Percentiles rank a stretch among this genome's conserved stretches.
Conservation (phyloP, 129 eudicot genomes). For the Artemisia annua region DNA sequence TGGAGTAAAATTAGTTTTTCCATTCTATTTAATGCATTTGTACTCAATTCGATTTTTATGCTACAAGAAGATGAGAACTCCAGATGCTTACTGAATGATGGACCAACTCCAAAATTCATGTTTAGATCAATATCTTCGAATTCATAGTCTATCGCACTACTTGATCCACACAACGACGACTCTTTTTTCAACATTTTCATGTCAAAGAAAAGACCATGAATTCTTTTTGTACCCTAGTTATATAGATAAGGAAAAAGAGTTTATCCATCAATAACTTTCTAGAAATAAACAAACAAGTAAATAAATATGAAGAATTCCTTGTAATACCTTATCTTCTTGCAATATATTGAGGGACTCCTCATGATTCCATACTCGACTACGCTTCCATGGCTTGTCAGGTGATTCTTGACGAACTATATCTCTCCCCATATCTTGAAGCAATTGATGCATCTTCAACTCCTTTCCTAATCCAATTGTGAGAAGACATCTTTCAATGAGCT, state of each 20-base stretch:
- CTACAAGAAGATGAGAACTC: not conserved
- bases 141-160: not conserved
- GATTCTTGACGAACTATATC: constrained; percentile 29
- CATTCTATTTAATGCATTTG: constrained; percentile 24
- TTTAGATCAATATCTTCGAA: not conserved
- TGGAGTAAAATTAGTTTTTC: constrained; percentile 20
- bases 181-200: not conserved
- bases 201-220: constrained; percentile 20
- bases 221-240: constrained; percentile 7
- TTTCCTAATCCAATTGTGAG: not conserved
- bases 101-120: not conserved
- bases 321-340: constrained; percentile 23
- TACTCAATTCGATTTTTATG: not conserved
- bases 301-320: not conserved
- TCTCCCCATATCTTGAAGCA: constrained; percentile 32
- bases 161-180: not conserved
- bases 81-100: not conserved
- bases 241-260: not conserved
- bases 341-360: constrained; percentile 20
- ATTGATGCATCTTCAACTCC: constrained; percentile 26
- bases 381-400: constrained; percentile 26
- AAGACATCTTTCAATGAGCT: constrained; percentile 24
- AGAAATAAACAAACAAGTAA: not conserved
- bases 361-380: constrained; percentile 25
- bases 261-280: not conserved